Evolutionary conservation across 2,329 filamentous ascomycete genomes (phyloP), one percentile per base, ranked within the genome.

Genomic region (Chaetomium sp.): DNA sequence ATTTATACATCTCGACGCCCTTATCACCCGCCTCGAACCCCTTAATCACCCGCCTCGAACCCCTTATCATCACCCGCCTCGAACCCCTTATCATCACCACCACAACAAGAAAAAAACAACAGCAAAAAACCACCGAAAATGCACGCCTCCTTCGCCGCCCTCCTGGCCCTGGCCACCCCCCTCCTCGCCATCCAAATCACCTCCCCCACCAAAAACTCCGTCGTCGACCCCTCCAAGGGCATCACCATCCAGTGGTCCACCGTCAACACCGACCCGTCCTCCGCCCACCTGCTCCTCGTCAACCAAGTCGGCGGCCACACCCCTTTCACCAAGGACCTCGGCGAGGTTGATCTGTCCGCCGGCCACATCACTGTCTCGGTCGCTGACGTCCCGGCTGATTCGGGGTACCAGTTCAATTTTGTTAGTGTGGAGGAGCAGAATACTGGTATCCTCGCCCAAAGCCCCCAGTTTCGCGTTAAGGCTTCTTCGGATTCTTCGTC

Each of bases 361-460:
- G 60, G 58, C 53, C 56, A 49, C 57, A 34, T 58, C 50, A 36
- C 42, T 35, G 53, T 62, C 44, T 50, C 47, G 14, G 49, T 54
- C 44, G 35, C 50, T 27, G 53, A 55, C 52, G 55, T 62, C 3
- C 56, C 60, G 46, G 46, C 42, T 51, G 60, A 61, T 48, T 33
- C 37, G 5, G 54, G 44, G 34, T 65, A 59, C 57, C 62, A 65
- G 61, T 64, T 65, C 58, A 65, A 65, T 60, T 54, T 65, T 44
- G 52, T 62, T 58, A 62, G 60, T 61, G 40, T 55, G 45, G 50
- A 54, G 10, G 6, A 36, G 27, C 43, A 48, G 40, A 65, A 62
- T 59, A 61, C 58, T 14, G 63, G 64, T 52, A 65, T 65, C 54
- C 59, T 65, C 10, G 62, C 64, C 51, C 64, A 65, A 60, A 61